Base-by-base conservation (phyloP, 2,329 filamentous ascomycete species). In the Aspergillus glaucus region DNA sequence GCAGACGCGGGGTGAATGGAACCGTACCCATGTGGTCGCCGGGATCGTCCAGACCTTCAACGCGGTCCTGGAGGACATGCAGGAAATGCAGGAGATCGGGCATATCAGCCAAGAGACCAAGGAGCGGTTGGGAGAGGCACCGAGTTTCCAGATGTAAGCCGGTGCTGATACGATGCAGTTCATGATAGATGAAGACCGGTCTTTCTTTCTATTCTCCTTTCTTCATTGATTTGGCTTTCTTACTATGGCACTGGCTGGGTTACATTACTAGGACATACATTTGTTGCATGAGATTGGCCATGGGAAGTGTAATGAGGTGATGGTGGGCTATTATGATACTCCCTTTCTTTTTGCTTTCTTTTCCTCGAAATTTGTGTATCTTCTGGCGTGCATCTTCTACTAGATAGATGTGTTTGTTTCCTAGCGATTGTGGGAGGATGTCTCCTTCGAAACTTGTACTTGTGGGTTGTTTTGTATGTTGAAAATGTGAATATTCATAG, bases 1-100 rank as follows among this genome's bases (percentile, higher is more conserved):
- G 93, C 78, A 78, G 52, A 80, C 79, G 51, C 80, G 90, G 44
- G 79, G 82, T 43, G 85, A 94, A 61, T 93, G 88, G 81, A 93
- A 98, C 69, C 82, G 93, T 40, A 85, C 83, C 59, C 77, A 78
- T 58, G 90, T 95, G 12, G 77, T 85, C 12, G 73, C 72, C 42
- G 72, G 76, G 34, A 78, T 94, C 34, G 75, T 75, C 39, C 75
- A 79, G 14, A 81, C 87, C 4, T 95, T 95, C 66, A 91, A 94
- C 58, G 81, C 84, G 26, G 74, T 73, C 3, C 78, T 85, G 52
- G 53, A 55, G 5, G 77, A 78, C 26, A 85, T 86, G 75, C 67
- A 69, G 21, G 77, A 81, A 54, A 80, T 84, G 51, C 68, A 72
- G 50, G 65, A 66, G 45, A 62, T 70, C 44, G 61, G 58, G 10